Evolutionary conservation across 495 filamentous ascomycete species (phyloP), one percentile per base, ranked within the genome.

Genomic region (Podospora appendiculata): DNA sequence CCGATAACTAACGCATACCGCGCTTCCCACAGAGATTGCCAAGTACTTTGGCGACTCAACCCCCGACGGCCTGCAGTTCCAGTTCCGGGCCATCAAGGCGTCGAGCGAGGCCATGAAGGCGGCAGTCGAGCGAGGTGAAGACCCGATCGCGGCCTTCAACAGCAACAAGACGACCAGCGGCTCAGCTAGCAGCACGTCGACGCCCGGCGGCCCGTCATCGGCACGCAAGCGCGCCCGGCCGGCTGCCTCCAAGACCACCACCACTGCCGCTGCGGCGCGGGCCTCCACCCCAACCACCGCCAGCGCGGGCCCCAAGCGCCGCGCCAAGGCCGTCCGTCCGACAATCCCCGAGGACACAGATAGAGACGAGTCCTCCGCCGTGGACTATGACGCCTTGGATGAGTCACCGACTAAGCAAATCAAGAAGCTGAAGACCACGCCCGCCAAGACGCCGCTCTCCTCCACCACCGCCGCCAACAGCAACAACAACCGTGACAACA

Each of bases 51-150:
- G 74, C 4, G 69, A 67, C 12, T 71, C 68, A 6, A 77, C 74
- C 1, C 43, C 63, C 0, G 58, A 57, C 7, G 74, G 74, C 3
- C 55, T 81, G 1, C 59, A 70, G 14, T 79, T 75, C 62, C 72
- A 72, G 32, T 76, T 79, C 51, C 66, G 77, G 0, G 55, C 56
- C 7, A 63, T 77, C 58, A 79, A 74, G 54, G 59, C 59, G 14
- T 58, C 67, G 1, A 71, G 67, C 42, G 60, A 66, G 1, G 57
- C 50, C 0, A 69, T 79, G 46, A 58, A 59, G 33, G 49, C 55
- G 4, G 73, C 75, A 0, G 63, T 66, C 4, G 57, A 59, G 9
- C 50, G 54, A 0, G 64, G 62, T 17, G 16, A 59, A 12, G 62
- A 68, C 44, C 65, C 70, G 0, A 57, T 63, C 11, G 48, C 45